Percentiles rank a stretch among this genome's conserved stretches.
phyloP scores from a whole-genome alignment of 495 filamentous ascomycete genomes.

The Penicillium canariense region DNA sequence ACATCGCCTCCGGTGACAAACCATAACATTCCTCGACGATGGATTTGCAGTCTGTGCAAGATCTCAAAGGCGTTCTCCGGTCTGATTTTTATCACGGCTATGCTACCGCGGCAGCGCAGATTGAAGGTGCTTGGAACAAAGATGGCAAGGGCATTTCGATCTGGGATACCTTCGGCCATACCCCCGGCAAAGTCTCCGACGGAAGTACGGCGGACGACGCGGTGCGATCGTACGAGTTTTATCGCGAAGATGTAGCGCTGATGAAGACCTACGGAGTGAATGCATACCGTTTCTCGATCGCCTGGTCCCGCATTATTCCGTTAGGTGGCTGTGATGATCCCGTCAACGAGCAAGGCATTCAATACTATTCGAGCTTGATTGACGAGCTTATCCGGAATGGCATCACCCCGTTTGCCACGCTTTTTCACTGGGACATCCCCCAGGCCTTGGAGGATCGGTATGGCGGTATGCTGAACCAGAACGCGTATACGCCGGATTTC shows the following conservation, averaged over 20 bases:
- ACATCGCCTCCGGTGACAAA: neutral
- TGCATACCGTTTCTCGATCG: constrained; percentile 69
- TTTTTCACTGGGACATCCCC: constrained; percentile 52
- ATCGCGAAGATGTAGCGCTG: constrained; percentile 67
- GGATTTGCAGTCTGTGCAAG: constrained; percentile 32
- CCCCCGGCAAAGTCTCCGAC: constrained; percentile 67
- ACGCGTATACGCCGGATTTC: constrained; percentile 44
- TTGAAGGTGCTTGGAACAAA: constrained; percentile 63
- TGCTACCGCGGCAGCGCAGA: constrained; percentile 50
- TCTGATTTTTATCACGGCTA: constrained; percentile 39
- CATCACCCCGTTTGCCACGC: constrained; percentile 49
- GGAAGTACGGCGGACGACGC: constrained; percentile 63
- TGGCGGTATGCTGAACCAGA: constrained; percentile 45
- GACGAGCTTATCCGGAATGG: constrained; percentile 41
- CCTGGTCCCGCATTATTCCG: constrained; percentile 70
- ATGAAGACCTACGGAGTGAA: constrained; percentile 63
- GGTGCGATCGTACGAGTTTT: constrained; percentile 68
- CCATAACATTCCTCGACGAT: constrained; percentile 12
- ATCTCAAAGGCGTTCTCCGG: constrained; percentile 30
- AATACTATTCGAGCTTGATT: constrained; percentile 45
- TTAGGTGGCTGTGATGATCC: constrained; percentile 32
- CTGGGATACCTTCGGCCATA: constrained; percentile 69
- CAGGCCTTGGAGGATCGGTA: constrained; percentile 47
- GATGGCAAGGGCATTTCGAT: constrained; percentile 69
- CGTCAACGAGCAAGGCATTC: constrained; percentile 42